Evolutionary conservation across 2,329 filamentous ascomycete genomes (phyloP), one percentile per base, ranked within the genome.

Genomic region (Thelonectria blattea): DNA sequence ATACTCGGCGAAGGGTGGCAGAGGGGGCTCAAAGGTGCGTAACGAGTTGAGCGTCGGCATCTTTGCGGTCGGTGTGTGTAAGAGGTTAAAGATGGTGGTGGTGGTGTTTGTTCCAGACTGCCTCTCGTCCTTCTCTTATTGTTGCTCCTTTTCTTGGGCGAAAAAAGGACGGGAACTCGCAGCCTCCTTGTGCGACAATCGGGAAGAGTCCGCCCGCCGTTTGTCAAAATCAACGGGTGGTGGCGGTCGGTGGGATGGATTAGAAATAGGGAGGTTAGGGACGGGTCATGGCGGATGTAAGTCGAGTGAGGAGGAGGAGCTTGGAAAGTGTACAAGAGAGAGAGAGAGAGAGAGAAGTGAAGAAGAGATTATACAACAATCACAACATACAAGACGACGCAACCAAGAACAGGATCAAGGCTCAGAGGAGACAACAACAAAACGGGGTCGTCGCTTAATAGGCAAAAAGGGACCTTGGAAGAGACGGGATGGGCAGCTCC

Each of bases 31-130:
- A 57, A 70, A 69, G 5, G 66, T 54, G 20, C 66, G 67, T 27
- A 68, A 61, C 24, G 67, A 56, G 58, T 70, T 69, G 48, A 71
- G 45, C 18, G 66, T 71, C 52, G 69, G 69, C 69, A 71, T 71
- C 52, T 15, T 53, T 22, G 20, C n/a, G 41, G 30, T 24, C 14
- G 18, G 27, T 18, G 17, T 9, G 11, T n/a, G 22, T 24, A 24
- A 3, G 22, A 24, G 22, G 22, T 24, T 24, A 24, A 18, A 5
- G 9, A 14, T 17, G 43, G 42, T 24, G 27, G 20, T 56, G 43
- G 32, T 7, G 27, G 27, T 7, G 5, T 6, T 30, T 6, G 27
- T 30, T 30, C 27, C 27, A 8, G 27, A 7, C 8, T 6, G 5
- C 27, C 27, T 7, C 8, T 65, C 24, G 37, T 41, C 17, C 37